Percentiles rank a stretch among this genome's conserved stretches.
phyloP scores from a whole-genome alignment of 495 filamentous ascomycete species.

The Neurospora sp. region DNA sequence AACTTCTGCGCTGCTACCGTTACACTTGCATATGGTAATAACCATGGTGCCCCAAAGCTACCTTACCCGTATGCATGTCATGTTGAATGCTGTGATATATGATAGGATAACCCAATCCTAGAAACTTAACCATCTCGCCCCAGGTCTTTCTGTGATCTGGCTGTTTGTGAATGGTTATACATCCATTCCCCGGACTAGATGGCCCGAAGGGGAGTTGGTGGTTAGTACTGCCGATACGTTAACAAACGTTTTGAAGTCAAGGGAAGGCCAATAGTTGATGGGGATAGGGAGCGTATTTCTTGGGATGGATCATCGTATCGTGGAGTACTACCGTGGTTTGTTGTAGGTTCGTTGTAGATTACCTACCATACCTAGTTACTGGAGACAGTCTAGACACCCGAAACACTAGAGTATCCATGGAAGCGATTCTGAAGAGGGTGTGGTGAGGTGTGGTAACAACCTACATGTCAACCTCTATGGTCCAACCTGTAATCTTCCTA shows the following conservation, averaged over 20 bases:
- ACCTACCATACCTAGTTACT: neutral
- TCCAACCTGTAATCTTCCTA: neutral
- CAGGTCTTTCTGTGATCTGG: neutral
- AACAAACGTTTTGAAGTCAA: neutral
- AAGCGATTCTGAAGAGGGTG: neutral
- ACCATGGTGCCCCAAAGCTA: neutral
- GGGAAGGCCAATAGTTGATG: neutral
- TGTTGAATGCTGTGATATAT: neutral
- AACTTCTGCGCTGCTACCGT: neutral
- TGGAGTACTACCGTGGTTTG: neutral
- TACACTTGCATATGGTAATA: neutral
- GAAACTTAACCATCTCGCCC: neutral
- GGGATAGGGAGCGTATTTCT: neutral
- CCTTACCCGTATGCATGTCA: neutral
- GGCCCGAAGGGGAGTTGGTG: neutral
- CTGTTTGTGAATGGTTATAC: neutral
- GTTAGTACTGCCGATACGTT: neutral
- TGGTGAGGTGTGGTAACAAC: neutral
- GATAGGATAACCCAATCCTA: neutral
- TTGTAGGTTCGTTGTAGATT: neutral
- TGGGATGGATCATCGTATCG: neutral
- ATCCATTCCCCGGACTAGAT: neutral
- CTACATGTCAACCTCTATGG: neutral
- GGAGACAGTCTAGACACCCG: neutral
- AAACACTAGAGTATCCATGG: neutral